Evolutionary conservation across 75 land plant genomes (phyloP), one percentile per base, ranked within the genome.

Genomic region (Chamaecyparis obtusa): DNA sequence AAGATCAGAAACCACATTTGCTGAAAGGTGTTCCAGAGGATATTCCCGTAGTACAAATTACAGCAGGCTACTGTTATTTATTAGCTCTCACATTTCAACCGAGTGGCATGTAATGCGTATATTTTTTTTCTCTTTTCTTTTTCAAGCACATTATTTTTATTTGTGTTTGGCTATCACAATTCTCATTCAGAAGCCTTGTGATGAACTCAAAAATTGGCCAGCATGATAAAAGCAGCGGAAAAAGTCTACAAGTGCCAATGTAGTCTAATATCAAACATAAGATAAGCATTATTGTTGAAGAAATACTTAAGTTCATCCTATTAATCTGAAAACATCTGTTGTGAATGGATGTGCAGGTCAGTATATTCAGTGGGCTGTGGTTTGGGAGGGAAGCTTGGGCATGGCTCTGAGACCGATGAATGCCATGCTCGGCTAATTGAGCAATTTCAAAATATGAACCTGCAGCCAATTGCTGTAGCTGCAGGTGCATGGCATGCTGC

Each of bases 401-500:
- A 96, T 84, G 97, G 97, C 21, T 83, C 92, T 78, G 87, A 91
- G 84, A 88, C 91, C 5, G 95, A 96, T 85, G 97, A 96, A 89
- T 92, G 88, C 83, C 84, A 89, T 76, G 96, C 97, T 21, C 90
- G 92, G 81, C 36, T 92, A 55, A 96, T 96, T 41, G 93, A 93
- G 84, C 92, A 93, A 56, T 93, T 96, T 79, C 93, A 88, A 88
- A 79, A 82, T 16, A 69, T 96, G 85, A 94, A 92, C 60, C 90
- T 96, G 30, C 94, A 96, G 86, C 95, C 95, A 7, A 48, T 91
- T 85, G 95, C 90, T 46, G 93, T 96, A 76, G 94, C 97, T 54
- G 97, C 97, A 54, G 97, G 97, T 81, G 95, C 95, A 16, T 96
- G 96, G 97, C 97, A 95, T 88, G 97, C 97, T 30, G 95, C 95